These are phyloP conservation scores for Reutealis trisperma DNA, from an alignment of 345 rosid species.

Conservation along the genomic window DNA sequence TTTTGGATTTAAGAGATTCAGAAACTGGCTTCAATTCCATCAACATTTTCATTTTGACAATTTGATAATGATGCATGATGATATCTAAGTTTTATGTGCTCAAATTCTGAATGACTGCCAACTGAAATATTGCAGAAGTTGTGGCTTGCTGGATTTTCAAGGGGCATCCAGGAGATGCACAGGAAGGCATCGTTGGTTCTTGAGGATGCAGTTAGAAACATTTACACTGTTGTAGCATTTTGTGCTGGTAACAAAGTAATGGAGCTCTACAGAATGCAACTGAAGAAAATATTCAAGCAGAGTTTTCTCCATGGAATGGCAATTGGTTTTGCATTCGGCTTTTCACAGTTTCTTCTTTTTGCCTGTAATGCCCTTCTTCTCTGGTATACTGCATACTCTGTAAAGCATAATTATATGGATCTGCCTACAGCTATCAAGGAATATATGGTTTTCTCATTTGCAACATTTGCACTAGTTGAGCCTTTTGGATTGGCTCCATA, in stretches of 20 bases:
- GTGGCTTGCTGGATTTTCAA: conserved; percentile 99
- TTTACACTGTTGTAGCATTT: conserved; percentile 98
- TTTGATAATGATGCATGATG: neutral
- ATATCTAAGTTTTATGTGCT: neutral
- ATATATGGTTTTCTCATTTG: conserved; percentile 97
- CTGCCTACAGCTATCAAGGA: conserved; percentile 82
- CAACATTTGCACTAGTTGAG: conserved; percentile 98
- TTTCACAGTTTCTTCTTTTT: conserved; percentile 98
- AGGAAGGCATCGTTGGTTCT: conserved; percentile 98
- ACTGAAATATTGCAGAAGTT: conserved; percentile 65
- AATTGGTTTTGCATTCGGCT: conserved; percentile 95
- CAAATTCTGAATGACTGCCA: conserved; percentile 14
- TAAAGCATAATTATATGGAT: conserved; percentile 45
- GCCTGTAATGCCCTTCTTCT: conserved; percentile 99
- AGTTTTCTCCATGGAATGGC: conserved; percentile 94
- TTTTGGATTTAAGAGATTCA: neutral
- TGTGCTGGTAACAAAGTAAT: conserved; percentile 99
- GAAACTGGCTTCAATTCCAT: neutral
- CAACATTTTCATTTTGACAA: neutral
- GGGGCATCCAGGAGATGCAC: conserved; percentile 99
- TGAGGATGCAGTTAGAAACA: conserved; percentile 98
- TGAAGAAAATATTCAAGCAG: conserved; percentile 75
- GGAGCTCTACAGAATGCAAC: conserved; percentile 93
- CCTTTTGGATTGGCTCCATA: conserved; percentile 99
- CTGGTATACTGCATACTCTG: conserved; percentile 81